Conservation (phyloP, 768 basidiomycete genomes). For the Tulasnella sp. region DNA sequence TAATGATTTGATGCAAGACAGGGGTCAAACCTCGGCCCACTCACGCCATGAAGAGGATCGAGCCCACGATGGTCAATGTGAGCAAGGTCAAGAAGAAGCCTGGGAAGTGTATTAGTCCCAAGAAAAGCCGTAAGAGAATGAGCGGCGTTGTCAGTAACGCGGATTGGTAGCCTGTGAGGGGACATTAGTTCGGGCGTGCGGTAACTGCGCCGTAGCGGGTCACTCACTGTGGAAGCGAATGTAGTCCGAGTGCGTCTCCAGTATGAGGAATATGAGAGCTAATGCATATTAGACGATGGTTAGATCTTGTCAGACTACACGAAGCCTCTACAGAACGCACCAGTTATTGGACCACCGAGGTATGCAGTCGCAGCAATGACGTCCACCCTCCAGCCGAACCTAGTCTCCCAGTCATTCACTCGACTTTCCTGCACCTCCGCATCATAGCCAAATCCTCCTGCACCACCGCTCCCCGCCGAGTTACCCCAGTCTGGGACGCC, state of each 20-base stretch:
- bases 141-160: slow-evolving; percentile 58
- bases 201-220: background rate
- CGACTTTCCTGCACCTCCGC: slow-evolving; percentile 30
- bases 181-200: background rate
- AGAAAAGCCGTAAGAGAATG: slow-evolving; percentile 42
- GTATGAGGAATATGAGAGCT: slow-evolving; percentile 55
- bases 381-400: slow-evolving; percentile 55
- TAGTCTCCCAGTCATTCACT: slow-evolving; percentile 58
- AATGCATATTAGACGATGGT: background rate
- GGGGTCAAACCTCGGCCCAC: slow-evolving; percentile 20
- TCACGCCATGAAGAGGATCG: slow-evolving; percentile 45
- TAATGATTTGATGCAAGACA: background rate
- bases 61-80: slow-evolving; percentile 34
- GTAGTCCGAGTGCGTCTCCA: slow-evolving; percentile 68
- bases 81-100: slow-evolving; percentile 40
- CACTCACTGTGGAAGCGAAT: slow-evolving; percentile 64
- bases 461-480: slow-evolving; percentile 29
- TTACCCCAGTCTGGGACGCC: slow-evolving; percentile 46
- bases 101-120: slow-evolving; percentile 42
- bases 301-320: background rate
- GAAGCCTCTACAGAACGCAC: slow-evolving; percentile 29
- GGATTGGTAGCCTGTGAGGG: slow-evolving; percentile 57
- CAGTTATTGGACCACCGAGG: slow-evolving; percentile 58
- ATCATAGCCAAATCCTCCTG: slow-evolving; percentile 10
- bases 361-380: slow-evolving; percentile 53